These are phyloP conservation scores for Apophysomyces variabilis DNA, from an alignment of 371 early-diverging fungal genomes.

Conservation along the genomic window DNA sequence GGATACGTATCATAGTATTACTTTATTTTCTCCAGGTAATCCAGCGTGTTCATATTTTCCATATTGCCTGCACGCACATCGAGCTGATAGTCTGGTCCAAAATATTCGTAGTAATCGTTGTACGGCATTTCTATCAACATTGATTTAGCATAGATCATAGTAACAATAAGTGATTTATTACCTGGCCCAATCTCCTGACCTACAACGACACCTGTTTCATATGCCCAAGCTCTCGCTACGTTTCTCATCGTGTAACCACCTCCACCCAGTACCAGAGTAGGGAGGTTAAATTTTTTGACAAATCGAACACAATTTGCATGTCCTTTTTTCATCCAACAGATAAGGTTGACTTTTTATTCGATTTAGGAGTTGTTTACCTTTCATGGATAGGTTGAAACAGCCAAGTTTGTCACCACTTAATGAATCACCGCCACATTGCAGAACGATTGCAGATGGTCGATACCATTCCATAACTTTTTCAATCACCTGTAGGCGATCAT, in stretches of 20 bases:
- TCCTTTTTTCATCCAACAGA: constrained; percentile 48
- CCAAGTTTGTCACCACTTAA: constrained; percentile 99
- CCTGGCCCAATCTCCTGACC: constrained; percentile 73
- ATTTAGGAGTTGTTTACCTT: constrained; percentile 47
- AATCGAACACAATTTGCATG: constrained; percentile 94
- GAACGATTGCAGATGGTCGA: constrained; percentile 95
- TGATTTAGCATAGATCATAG: neutral
- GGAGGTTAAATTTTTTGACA: constrained; percentile 92
- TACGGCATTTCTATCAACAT: constrained; percentile 65
- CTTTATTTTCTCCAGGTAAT: constrained; percentile 83
- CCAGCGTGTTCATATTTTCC: constrained; percentile 84
- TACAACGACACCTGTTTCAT: constrained; percentile 95
- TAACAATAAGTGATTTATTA: constrained; percentile 18
- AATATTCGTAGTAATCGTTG: constrained; percentile 88
- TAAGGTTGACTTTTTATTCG: too few species aligned
- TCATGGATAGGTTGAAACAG: constrained; percentile 97
- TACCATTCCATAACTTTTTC: constrained; percentile 93
- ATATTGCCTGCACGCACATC: constrained; percentile 89
- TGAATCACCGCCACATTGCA: constrained; percentile 99
- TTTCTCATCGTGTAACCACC: constrained; percentile 99
- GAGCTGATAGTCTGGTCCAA: constrained; percentile 84
- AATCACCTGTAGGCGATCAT: constrained; percentile 60
- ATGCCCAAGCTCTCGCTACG: constrained; percentile 98
- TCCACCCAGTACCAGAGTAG: constrained; percentile 96
- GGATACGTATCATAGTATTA: constrained; percentile 17